Base-by-base conservation (phyloP, 1,284 basidiomycete species). In the Sporisorium sorghi region DNA sequence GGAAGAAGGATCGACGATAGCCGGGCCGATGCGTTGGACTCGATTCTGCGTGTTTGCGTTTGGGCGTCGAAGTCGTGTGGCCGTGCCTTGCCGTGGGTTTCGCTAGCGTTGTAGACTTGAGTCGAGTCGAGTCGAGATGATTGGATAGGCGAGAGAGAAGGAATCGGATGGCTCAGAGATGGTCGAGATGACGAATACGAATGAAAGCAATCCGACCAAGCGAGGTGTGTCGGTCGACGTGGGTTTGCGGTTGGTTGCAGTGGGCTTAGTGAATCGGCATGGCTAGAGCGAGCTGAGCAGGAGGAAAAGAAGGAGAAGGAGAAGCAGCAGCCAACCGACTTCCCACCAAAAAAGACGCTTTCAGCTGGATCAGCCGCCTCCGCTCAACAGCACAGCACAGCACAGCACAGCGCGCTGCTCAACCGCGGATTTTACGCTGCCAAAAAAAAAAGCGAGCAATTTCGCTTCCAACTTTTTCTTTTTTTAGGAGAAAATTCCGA, bases 131-230 rank as follows among this genome's bases (percentile, higher is more conserved):
- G 28, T 30, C 28, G 28, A 30, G 28, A 10, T 39, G 46, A 54
- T 42, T 32, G 39, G 50, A 26, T 14, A 24, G 58, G n/a, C 32
- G 35, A 21, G 26, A 21, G 26, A 28, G 23, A 12, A 26, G 12
- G 23, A 26, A 17, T 44, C 2, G 5, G 37, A 59, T 15, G 33
- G 58, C 46, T 58, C 51, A 64, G 61, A 53, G 43, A 15, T 11
- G 50, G 58, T 28, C 43, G 39, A 60, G 53, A 70, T 70, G 67
- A 64, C 67, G 67, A 69, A 63, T 69, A 56, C 33, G 37, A 42
- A 51, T 35, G 24, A 30, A n/a, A 15, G 17, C n/a, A n/a, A n/a
- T 12, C 17, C 24, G 21, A 19, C 21, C 48, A 24, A 48, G 58
- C 49, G n/a, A n/a, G n/a, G n/a, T n/a, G n/a, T n/a, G n/a, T n/a